These are phyloP conservation scores for Coemansia sp. DNA, from an alignment of 192 early-diverging fungal species.

Conservation along the genomic window DNA sequence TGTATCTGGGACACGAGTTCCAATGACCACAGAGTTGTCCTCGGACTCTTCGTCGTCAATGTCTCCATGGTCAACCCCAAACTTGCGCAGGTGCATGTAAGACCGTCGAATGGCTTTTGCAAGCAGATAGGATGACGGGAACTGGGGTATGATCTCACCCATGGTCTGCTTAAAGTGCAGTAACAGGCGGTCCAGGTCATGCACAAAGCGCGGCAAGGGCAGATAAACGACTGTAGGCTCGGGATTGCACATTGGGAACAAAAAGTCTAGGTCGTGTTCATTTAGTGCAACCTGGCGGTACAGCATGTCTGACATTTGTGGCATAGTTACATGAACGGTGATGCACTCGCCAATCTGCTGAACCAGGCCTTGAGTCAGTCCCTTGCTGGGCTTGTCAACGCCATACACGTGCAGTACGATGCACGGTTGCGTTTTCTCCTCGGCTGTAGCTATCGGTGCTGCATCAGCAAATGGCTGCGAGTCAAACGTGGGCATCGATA, in stretches of 20 bases:
- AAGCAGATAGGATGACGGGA: constrained; percentile 26
- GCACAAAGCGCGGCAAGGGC: constrained; percentile 48
- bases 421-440: constrained; percentile 29
- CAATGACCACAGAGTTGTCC: constrained; percentile 6
- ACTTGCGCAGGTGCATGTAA: constrained; percentile 26
- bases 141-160: constrained; percentile 33
- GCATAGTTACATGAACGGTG: constrained; percentile 39
- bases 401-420: constrained; percentile 36
- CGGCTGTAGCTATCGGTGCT: not conserved
- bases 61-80: not conserved
- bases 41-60: constrained; percentile 4
- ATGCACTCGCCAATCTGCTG: constrained; percentile 46
- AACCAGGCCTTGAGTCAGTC: constrained; percentile 36
- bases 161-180: constrained; percentile 41
- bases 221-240: constrained; percentile 46
- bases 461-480: not conserved
- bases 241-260: constrained; percentile 45
- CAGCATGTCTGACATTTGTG: constrained; percentile 43
- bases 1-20: constrained; percentile 20
- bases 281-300: constrained; percentile 37
- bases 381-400: constrained; percentile 35
- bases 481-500: constrained; percentile 4
- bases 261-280: constrained; percentile 42
- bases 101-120: constrained; percentile 37
- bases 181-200: constrained; percentile 32